These are phyloP conservation scores for Xylaria arbuscula DNA, from an alignment of 2,329 filamentous ascomycete species.

Conservation along the genomic window DNA sequence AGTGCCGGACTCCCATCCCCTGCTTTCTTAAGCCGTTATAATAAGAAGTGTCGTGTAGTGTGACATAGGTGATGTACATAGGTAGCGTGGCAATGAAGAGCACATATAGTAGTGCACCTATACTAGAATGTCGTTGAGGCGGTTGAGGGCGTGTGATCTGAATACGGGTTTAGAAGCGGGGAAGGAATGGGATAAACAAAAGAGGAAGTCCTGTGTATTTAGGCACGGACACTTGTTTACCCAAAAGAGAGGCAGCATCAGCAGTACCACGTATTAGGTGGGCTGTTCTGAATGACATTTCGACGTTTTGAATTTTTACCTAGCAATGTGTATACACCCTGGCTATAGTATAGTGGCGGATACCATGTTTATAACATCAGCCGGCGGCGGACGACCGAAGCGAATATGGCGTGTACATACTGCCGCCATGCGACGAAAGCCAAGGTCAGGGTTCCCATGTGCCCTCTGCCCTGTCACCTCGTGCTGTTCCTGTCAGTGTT, in stretches of 20 bases:
- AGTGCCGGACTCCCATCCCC: conserved; percentile 19
- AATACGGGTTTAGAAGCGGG: background rate
- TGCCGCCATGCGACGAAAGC: conserved; percentile 15
- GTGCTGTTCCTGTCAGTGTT: conserved; percentile 12
- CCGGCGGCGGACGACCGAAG: conserved; percentile 5
- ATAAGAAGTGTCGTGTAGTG: background rate
- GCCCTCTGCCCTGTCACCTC: conserved; percentile 18
- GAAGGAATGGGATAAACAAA: background rate
- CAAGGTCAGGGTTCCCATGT: conserved; percentile 23
- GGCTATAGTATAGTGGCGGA: conserved; percentile 14
- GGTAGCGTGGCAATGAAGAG: background rate
- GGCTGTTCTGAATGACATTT: background rate
- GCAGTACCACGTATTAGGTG: background rate
- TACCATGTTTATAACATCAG: conserved; percentile 25
- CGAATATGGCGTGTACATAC: conserved; percentile 19
- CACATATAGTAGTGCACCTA: background rate
- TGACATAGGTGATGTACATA: background rate
- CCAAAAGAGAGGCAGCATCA: background rate
- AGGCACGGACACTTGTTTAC: background rate
- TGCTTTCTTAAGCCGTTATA: background rate
- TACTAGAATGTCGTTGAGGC: background rate
- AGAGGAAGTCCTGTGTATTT: background rate
- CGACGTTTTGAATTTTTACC: background rate
- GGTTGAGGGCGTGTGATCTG: background rate
- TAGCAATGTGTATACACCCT: background rate